Evolutionary conservation across 2,329 filamentous ascomycete genomes (phyloP), one percentile per base, ranked within the genome.

Genomic region (Cytospora piceae): DNA sequence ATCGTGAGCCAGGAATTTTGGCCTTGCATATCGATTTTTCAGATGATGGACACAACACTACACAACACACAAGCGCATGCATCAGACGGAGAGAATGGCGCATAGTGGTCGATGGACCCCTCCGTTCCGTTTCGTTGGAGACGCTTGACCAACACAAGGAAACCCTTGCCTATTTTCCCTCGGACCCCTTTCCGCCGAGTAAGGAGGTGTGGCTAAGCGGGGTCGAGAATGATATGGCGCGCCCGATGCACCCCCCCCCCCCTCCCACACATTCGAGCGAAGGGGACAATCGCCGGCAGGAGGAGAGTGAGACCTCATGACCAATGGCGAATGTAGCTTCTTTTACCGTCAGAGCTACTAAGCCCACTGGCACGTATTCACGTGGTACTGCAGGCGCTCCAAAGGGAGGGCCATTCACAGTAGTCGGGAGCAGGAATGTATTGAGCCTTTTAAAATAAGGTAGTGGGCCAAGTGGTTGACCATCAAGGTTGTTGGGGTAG

Each of bases 1-100:
- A 12, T 81, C 73, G 73, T 64, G 65, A 68, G 55, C 31, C 59
- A 24, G 32, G 17, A 39, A 39, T 15, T 4, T 49, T 24, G n/a
- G n/a, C n/a, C n/a, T 49, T 9, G 9, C n/a, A 14, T 49, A 24
- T 22, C 22, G 9, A 49, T 49, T 4, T 49, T 22, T 24, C 22
- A 2, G n/a, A 49, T n/a, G n/a, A 49, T 24, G 46, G n/a, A 49
- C 46, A 24, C 46, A 49, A n/a, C 20, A 22, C 17, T 7, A 46
- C 42, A 46, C 42, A 7, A 7, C 20, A 15, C 42, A n/a, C n/a
- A 46, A 8, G n/a, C n/a, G 42, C 20, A 22, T 3, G 4, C 20
- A 22, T 7, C 20, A 46, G 20, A 29, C 32, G 31, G 32, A 34
- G 15, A 11, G 15, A 6, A 53, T 20, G 6, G 34, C 9, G 37